Evolutionary conservation across 108 stramenopile genomes (phyloP), one percentile per base, ranked within the genome.

Genomic region (Nitzschia putrida): DNA sequence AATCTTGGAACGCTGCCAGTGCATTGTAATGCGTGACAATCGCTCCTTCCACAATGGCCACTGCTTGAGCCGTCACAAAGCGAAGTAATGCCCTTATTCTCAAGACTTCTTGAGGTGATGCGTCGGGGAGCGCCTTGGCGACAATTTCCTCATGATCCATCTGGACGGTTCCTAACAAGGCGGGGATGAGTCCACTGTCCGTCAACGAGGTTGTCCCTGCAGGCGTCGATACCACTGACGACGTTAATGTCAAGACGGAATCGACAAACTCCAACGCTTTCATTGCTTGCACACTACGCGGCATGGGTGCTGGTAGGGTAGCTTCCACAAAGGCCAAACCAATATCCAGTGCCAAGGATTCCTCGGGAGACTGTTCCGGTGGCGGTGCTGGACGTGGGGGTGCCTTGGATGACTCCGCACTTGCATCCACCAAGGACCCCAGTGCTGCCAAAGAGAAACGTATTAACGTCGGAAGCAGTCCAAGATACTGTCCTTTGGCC

Each of bases 161-260:
- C 25, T 88, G 78, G 18, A 96, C 77, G 8, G 92, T 86, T 51
- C 79, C 79, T 25, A 97, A 78, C 24, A 97, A 82, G 11, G 96
- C 93, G 10, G 96, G 95, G 14, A 97, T 87, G 10, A 96, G 76
- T 16, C 96, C 96, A 78, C 95, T 93, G 51, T 95, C 95, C 8
- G 94, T 95, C 53, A 97, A 73, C 21, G 94, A 85, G 24, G 94
- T 74, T 8, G 95, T 90, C 1, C 94, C 94, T 12, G 87, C 71
- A 26, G 90, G 93, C 2, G 90, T 86, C 37, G 88, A 81, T 16
- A 95, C 85, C 13, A 96, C 90, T 6, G 91, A 87, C 18, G 86
- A 87, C 25, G 93, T 87, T 63, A 97, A 64, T 42, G 89, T 88
- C 34, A 97, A 74, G 12, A 97, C 84, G 21, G 82, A 78, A 61